Percentiles rank a stretch among this genome's conserved stretches.
Conservation (phyloP, 345 rosid species). For the Hibiscus tridactylites region DNA sequence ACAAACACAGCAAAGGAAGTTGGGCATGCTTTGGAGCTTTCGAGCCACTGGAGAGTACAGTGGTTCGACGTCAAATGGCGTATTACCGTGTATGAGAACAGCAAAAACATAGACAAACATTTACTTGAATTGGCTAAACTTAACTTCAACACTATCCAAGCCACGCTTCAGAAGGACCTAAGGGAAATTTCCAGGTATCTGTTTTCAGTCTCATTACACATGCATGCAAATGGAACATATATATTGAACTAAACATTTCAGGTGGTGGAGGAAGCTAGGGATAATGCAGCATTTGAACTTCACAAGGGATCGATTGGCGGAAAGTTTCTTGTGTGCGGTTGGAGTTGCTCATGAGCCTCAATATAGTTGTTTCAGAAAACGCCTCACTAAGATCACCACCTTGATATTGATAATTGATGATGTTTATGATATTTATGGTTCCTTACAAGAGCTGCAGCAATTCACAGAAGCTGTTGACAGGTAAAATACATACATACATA, state of each 20-base stretch:
- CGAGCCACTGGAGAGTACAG: constrained; percentile 31
- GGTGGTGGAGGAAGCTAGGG: constrained; percentile 51
- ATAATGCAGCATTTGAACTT: constrained; percentile 30
- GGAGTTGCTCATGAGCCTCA: constrained; percentile 31
- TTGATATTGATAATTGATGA: constrained; percentile 41
- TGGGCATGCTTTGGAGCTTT: constrained; percentile 30
- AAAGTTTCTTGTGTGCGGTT: constrained; percentile 38
- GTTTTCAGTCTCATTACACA: too few species aligned
- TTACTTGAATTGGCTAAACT: constrained; percentile 33
- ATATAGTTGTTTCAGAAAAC: constrained; percentile 28
- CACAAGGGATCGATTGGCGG: constrained; percentile 40
- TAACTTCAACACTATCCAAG: constrained; percentile 39
- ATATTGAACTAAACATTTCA: not conserved
- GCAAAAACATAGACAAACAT: not conserved
- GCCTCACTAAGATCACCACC: constrained; percentile 33
- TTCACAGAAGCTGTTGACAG: constrained; percentile 39
- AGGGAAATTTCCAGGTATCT: constrained; percentile 29
- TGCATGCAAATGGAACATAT: not conserved
- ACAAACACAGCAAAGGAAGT: constrained; percentile 3
- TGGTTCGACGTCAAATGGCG: constrained; percentile 52
- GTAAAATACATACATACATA: constrained; percentile 13
- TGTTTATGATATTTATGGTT: constrained; percentile 46
- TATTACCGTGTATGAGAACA: constrained; percentile 11
- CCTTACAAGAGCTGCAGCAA: constrained; percentile 31
- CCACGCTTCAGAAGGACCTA: constrained; percentile 37